These are phyloP conservation scores for Chenopodium album DNA, from an alignment of 148 eudicot genomes.

Conservation along the genomic window DNA sequence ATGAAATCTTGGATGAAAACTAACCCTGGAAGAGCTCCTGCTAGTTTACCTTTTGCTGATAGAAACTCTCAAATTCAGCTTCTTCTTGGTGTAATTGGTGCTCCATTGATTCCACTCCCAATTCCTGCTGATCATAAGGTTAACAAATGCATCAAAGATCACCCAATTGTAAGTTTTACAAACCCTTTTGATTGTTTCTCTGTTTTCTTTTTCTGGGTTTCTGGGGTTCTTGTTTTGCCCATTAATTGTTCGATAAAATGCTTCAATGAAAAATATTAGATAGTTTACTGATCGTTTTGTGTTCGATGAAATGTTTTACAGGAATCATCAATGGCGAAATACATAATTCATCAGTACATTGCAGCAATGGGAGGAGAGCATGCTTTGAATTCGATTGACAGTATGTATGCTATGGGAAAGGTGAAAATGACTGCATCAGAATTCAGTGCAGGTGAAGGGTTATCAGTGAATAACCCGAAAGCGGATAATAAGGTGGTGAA, in stretches of 20 bases:
- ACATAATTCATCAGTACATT: slow-evolving; percentile 88
- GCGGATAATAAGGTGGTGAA: slow-evolving; percentile 43
- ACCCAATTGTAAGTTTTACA: slow-evolving; percentile 63
- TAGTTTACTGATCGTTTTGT: background rate
- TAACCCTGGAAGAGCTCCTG: slow-evolving; percentile 24
- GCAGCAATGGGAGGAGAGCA: slow-evolving; percentile 88
- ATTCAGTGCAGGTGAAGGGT: slow-evolving; percentile 56
- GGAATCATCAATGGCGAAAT: slow-evolving; percentile 94
- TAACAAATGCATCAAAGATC: slow-evolving; percentile 49
- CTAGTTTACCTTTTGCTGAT: slow-evolving; percentile 36
- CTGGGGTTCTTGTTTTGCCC: background rate
- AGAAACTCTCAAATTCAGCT: slow-evolving; percentile 64
- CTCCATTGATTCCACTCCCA: slow-evolving; percentile 84
- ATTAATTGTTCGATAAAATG: slow-evolving; percentile 15
- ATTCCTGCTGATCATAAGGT: slow-evolving; percentile 34
- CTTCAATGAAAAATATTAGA: background rate
- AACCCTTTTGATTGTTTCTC: background rate
- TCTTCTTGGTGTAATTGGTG: slow-evolving; percentile 81
- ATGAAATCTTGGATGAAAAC: slow-evolving; percentile 75
- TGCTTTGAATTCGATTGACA: slow-evolving; percentile 68
- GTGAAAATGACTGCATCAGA: slow-evolving; percentile 82
- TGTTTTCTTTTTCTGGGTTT: background rate
- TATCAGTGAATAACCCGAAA: slow-evolving; percentile 21
- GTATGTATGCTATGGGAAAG: slow-evolving; percentile 92
- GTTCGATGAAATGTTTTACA: slow-evolving; percentile 32